Percentiles rank a stretch among this genome's conserved stretches.
Conservation (phyloP, 2,329 filamentous ascomycete species). For the Botrytis galanthina region DNA sequence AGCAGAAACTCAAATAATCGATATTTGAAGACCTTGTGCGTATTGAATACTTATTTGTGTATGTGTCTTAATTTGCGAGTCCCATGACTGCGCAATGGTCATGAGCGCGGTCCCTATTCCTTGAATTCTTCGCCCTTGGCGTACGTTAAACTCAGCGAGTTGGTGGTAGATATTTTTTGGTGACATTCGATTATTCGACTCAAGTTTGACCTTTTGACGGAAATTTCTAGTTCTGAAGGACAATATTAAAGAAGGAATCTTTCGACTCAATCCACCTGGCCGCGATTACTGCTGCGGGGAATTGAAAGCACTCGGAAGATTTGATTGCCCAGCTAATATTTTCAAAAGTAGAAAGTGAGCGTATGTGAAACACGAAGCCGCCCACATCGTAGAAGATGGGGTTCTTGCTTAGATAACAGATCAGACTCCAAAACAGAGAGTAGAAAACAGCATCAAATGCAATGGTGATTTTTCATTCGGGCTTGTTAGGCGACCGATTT, state of each 20-base stretch:
- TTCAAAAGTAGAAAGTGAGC: neutral
- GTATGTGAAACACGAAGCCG: neutral
- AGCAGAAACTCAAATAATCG: neutral
- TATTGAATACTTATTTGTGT: fast-evolving
- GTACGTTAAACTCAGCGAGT: neutral
- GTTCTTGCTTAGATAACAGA: fast-evolving
- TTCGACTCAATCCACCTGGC: neutral
- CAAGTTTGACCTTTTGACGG: neutral
- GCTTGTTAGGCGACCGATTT: neutral
- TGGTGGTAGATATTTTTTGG: neutral
- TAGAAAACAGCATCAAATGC: fast-evolving
- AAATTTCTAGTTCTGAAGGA: neutral
- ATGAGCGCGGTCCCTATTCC: neutral
- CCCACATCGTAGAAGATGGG: fast-evolving
- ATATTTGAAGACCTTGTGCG: too few relatives aligned
- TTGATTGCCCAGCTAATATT: neutral
- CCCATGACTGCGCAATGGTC: neutral
- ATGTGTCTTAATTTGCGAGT: fast-evolving
- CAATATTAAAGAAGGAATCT: neutral
- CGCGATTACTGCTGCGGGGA: neutral
- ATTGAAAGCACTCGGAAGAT: neutral
- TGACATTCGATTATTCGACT: neutral
- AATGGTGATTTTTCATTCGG: neutral
- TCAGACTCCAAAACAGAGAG: fast-evolving
- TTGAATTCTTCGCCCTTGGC: neutral